A percentile compares a stretch with the other conserved stretches of the same genome.
phyloP scores from a whole-genome alignment of 1,284 basidiomycete species.

The Ustilago sp. region DNA sequence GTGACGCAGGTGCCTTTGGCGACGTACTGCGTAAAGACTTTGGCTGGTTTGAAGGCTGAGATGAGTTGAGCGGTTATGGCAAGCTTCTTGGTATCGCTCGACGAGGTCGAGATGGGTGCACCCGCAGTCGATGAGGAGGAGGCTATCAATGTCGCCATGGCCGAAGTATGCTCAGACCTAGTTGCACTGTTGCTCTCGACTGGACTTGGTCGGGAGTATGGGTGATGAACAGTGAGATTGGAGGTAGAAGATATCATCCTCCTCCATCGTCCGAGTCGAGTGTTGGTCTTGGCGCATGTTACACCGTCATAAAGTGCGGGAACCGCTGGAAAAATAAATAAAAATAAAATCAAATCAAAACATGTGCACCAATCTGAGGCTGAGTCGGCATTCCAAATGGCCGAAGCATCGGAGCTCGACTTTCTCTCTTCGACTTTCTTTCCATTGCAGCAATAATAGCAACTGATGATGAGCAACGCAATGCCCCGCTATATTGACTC shows the following conservation, averaged over 20 bases:
- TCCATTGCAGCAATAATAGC: background rate
- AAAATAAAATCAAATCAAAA: background rate
- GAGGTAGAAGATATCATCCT: too few relatives aligned
- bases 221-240: background rate
- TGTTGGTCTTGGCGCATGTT: background rate
- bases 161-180: background rate
- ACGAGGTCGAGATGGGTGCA: slow-evolving; percentile 6
- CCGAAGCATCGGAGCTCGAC: slow-evolving; percentile 13
- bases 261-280: background rate
- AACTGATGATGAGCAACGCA: too few relatives aligned
- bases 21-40: slow-evolving; percentile 76
- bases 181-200: too few relatives aligned
- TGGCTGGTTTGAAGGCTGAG: slow-evolving; percentile 80
- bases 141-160: slow-evolving; percentile 17
- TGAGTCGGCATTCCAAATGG: slow-evolving; percentile 31
- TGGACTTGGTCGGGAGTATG: too few relatives aligned
- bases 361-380: slow-evolving; percentile 2
- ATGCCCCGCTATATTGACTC: too few relatives aligned
- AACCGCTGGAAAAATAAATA: background rate
- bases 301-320: background rate
- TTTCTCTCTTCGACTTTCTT: background rate
- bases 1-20: slow-evolving; percentile 74
- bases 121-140: slow-evolving; percentile 13
- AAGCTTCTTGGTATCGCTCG: slow-evolving; percentile 34
- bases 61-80: slow-evolving; percentile 46